Percentiles rank a stretch among this genome's conserved stretches.
These are phyloP conservation scores for Coprinopsis sp. DNA, from an alignment of 768 basidiomycete genomes.

Conservation along the genomic window DNA sequence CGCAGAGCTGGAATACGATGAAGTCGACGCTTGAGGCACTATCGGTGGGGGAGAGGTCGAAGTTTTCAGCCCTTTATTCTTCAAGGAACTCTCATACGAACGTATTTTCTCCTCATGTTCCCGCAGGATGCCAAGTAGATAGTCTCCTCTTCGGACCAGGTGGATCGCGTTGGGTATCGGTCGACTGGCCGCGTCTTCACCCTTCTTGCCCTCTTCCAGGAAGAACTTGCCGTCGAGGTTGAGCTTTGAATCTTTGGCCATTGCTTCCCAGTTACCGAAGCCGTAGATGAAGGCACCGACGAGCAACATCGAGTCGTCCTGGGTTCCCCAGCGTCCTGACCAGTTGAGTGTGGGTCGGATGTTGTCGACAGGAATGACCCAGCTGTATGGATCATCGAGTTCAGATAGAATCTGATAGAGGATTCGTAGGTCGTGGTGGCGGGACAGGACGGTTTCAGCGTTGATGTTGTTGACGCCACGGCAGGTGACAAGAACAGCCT, in stretches of 20 bases:
- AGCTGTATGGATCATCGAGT: conserved; percentile 69
- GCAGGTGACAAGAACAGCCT: conserved; percentile 91
- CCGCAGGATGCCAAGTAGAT: conserved; percentile 75
- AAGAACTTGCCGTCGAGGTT: conserved; percentile 92
- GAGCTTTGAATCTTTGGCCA: conserved; percentile 83
- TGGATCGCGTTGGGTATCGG: conserved; percentile 98
- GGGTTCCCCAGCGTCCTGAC: conserved; percentile 91
- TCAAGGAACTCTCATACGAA: conserved; percentile 78
- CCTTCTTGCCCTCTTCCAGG: conserved; percentile 96
- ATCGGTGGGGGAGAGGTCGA: conserved; percentile 75
- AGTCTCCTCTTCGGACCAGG: conserved; percentile 94
- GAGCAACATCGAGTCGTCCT: conserved; percentile 91
- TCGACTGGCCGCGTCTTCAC: conserved; percentile 74
- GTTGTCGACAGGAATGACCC: conserved; percentile 88
- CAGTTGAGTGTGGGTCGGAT: conserved; percentile 93
- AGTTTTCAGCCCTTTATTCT: conserved; percentile 64
- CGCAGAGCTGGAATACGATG: conserved; percentile 53
- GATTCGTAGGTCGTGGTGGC: conserved; percentile 84
- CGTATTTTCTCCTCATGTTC: conserved; percentile 90
- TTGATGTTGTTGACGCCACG: conserved; percentile 91
- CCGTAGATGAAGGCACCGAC: conserved; percentile 92
- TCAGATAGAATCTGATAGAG: conserved; percentile 77
- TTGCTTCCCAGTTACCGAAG: conserved; percentile 96
- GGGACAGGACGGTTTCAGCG: conserved; percentile 92
- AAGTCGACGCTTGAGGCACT: conserved; percentile 64